Percentiles rank a stretch among this genome's conserved stretches.
Conservation (phyloP, 129 eudicot genomes). For the Helianthus tuberosus region DNA sequence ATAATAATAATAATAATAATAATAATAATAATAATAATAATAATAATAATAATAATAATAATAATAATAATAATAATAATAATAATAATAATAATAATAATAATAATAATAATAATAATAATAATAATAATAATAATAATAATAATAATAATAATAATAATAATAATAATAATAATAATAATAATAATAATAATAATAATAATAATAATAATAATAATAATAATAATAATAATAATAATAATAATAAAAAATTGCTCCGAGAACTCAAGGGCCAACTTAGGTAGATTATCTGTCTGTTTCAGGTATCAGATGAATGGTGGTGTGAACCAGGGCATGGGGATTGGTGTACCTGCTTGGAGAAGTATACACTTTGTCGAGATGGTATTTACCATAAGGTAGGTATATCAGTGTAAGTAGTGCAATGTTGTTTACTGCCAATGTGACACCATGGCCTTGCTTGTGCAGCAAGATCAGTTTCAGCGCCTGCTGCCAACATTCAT, state of each 20-base stretch:
- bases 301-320: constrained; percentile 97
- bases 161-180: no score
- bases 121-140: no score
- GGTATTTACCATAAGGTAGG: constrained; percentile 96
- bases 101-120: no score
- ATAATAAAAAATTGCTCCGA: background rate
- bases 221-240: no score
- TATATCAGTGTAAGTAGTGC: background rate
- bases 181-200: no score
- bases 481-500: constrained; percentile 87
- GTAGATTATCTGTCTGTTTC: constrained; percentile 1
- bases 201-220: no score
- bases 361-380: constrained; percentile 88
- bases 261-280: background rate
- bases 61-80: no score
- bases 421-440: background rate
- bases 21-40: no score
- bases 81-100: no score
- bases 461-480: constrained; percentile 93
- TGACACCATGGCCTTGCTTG: background rate
- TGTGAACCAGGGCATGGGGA: constrained; percentile 98
- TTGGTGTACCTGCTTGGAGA: constrained; percentile 97
- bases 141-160: no score
- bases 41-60: no score
- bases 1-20: no score